These are phyloP conservation scores for Rhodosporidiobolus odoratus DNA, from an alignment of 768 basidiomycete species.

Conservation along the genomic window DNA sequence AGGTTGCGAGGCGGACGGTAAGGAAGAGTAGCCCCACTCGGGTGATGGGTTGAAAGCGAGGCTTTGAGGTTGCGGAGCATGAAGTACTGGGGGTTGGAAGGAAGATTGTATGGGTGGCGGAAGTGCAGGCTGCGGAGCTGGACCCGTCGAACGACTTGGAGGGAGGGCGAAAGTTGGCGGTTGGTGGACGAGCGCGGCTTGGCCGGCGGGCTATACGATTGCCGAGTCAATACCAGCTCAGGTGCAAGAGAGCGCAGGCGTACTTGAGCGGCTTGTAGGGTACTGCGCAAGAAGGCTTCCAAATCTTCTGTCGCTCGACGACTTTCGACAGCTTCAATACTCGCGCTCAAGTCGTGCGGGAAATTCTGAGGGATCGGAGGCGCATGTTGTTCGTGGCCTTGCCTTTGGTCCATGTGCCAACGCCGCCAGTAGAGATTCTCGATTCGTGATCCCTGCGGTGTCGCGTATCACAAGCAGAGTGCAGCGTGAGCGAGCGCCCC, in stretches of 20 bases:
- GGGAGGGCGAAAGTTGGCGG: background rate
- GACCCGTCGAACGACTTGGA: background rate
- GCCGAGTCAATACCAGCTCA: background rate
- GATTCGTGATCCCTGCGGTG: conserved; percentile 24
- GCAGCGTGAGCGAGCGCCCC: background rate
- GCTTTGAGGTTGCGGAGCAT: conserved; percentile 21
- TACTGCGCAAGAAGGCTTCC: conserved; percentile 31
- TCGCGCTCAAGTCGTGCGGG: background rate
- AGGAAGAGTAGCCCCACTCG: conserved; percentile 14
- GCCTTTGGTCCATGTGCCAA: conserved; percentile 33
- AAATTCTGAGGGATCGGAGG: background rate
- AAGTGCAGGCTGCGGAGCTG: conserved; percentile 1
- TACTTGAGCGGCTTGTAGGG: conserved; percentile 20
- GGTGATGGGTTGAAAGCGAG: conserved; percentile 9
- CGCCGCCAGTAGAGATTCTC: conserved; percentile 36
- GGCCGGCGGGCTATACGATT: conserved; percentile 3
- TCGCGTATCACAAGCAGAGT: too few relatives aligned
- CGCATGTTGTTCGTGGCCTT: background rate
- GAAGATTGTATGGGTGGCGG: background rate
- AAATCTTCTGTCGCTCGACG: conserved; percentile 23
- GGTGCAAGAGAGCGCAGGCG: background rate
- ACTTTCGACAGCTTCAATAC: conserved; percentile 11
- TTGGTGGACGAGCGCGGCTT: background rate
- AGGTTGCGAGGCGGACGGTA: background rate
- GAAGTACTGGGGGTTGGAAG: background rate